Conservation (phyloP, 345 rosid genomes). For the Firmiana major region DNA sequence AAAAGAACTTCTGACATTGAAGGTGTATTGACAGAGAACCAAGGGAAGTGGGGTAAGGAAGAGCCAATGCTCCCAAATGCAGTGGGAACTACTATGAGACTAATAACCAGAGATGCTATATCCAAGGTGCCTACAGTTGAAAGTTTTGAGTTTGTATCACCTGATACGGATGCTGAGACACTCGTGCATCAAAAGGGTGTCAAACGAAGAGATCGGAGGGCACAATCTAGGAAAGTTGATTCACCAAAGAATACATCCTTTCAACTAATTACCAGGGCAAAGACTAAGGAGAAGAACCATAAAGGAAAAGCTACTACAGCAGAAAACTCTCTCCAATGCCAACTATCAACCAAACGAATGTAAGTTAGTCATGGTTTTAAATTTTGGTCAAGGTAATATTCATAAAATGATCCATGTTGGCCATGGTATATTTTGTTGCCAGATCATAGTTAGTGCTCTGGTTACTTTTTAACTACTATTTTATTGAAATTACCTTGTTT, state of each 20-base stretch:
- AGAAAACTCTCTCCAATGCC: not conserved
- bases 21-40: not conserved
- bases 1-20: not conserved
- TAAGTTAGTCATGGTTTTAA: slow-evolving; percentile 17
- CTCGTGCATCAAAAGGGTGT: not conserved
- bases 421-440: not conserved
- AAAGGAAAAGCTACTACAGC: not conserved
- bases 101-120: not conserved
- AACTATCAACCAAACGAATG: slow-evolving; percentile 12
- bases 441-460: not conserved
- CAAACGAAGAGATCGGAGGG: not conserved
- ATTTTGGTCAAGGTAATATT: not conserved
- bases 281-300: not conserved
- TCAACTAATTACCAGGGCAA: not conserved
- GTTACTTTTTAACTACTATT: not conserved
- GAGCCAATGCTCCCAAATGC: not conserved
- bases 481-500: not conserved
- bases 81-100: not conserved
- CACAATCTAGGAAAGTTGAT: not conserved
- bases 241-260: not conserved
- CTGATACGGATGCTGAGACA: slow-evolving; percentile 22
- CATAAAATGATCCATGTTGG: not conserved
- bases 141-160: slow-evolving; percentile 3
- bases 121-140: not conserved
- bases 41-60: not conserved